These are phyloP conservation scores for Cercospora beticola DNA, from an alignment of 2,329 filamentous ascomycete species.

Conservation along the genomic window DNA sequence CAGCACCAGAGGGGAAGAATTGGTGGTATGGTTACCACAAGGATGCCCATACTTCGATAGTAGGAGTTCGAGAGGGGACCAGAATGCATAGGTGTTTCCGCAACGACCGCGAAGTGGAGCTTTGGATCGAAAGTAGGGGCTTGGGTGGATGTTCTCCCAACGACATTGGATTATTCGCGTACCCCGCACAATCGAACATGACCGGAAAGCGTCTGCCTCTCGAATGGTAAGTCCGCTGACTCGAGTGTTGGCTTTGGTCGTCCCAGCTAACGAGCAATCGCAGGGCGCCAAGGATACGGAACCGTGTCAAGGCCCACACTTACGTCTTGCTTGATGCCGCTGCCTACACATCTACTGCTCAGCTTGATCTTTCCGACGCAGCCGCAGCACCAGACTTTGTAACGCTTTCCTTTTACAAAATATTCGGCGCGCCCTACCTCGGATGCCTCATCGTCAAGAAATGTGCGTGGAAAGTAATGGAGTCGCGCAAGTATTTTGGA, in stretches of 20 bases:
- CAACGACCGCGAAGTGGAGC: slow-evolving; percentile 60
- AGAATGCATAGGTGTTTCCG: slow-evolving; percentile 64
- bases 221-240: slow-evolving; percentile 57
- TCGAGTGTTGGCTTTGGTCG: background rate
- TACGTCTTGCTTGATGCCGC: slow-evolving; percentile 82
- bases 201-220: slow-evolving; percentile 73
- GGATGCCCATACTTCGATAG: slow-evolving; percentile 79
- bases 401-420: slow-evolving; percentile 87
- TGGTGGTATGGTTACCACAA: slow-evolving; percentile 64
- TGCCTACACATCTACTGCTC: slow-evolving; percentile 72
- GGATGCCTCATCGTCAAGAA: slow-evolving; percentile 80
- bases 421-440: slow-evolving; percentile 90
- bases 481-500: slow-evolving; percentile 76
- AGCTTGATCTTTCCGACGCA: slow-evolving; percentile 66
- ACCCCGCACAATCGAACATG: slow-evolving; percentile 89
- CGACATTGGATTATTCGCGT: slow-evolving; percentile 63
- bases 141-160: slow-evolving; percentile 33
- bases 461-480: slow-evolving; percentile 60
- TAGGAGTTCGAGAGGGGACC: slow-evolving; percentile 74
- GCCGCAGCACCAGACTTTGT: slow-evolving; percentile 83
- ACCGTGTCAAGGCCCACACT: slow-evolving; percentile 25
- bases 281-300: slow-evolving; percentile 44
- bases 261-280: slow-evolving; percentile 14
- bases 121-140: slow-evolving; percentile 57
- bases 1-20: slow-evolving; percentile 40